Percentiles rank a stretch among this genome's conserved stretches.
phyloP scores from a whole-genome alignment of 768 basidiomycete species.

The Mycena belliarum region DNA sequence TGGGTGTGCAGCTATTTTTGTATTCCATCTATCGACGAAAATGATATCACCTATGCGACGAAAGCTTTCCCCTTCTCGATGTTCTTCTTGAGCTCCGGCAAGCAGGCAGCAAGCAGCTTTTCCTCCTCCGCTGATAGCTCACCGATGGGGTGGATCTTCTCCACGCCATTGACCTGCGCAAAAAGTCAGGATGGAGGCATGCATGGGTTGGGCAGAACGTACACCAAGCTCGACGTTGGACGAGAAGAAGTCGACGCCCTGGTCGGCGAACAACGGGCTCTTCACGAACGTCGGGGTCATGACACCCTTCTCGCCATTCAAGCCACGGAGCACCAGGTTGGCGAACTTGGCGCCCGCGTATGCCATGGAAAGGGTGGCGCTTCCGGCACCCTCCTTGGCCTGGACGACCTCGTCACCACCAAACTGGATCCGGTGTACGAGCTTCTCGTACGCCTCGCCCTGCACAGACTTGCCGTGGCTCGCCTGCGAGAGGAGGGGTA shows the following conservation, averaged over 20 bases:
- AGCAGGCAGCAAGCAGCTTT: conserved; percentile 81
- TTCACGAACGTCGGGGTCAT: conserved; percentile 86
- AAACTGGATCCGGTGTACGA: conserved; percentile 93
- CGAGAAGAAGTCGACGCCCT: conserved; percentile 93
- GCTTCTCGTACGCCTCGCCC: conserved; percentile 72
- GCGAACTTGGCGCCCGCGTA: not conserved
- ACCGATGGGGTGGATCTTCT: conserved; percentile 89
- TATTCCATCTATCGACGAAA: conserved; percentile 15
- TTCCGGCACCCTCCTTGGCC: not conserved
- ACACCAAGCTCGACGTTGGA: conserved; percentile 93
- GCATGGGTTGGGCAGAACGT: conserved; percentile 20
- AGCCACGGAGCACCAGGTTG: not conserved
- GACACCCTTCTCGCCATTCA: conserved; percentile 35
- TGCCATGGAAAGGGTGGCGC: conserved; percentile 31
- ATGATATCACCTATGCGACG: conserved; percentile 42
- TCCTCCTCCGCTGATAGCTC: conserved; percentile 78
- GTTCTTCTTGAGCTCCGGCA: conserved; percentile 96
- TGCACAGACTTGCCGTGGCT: conserved; percentile 66
- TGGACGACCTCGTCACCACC: conserved; percentile 29
- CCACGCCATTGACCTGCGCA: conserved; percentile 76
- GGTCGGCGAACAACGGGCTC: conserved; percentile 78
- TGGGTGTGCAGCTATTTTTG: not conserved
- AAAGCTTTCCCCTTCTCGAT: conserved; percentile 82
- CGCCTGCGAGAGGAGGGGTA: conserved; percentile 90
- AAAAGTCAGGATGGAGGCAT: conserved; percentile 11